Percentiles rank a stretch among this genome's conserved stretches.
Evolutionary conservation across 306 rosid genomes (phyloP).

Genomic region (Mimosa pudica): DNA sequence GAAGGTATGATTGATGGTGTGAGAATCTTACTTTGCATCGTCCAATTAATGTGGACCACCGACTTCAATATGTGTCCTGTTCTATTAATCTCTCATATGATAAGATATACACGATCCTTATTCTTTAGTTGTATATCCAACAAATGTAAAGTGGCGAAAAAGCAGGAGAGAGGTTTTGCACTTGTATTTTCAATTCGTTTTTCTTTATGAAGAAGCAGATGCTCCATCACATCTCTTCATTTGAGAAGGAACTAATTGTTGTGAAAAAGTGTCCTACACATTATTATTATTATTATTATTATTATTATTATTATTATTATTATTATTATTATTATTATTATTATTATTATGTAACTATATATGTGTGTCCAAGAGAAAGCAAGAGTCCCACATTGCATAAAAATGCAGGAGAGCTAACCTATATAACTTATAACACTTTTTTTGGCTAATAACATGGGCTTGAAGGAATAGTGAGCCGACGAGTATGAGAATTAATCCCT

Average conservation of each 20-base stretch:
- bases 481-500: too few species aligned
- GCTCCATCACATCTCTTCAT: constrained; percentile 44
- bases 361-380: too few species aligned
- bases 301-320: too few species aligned
- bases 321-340: too few species aligned
- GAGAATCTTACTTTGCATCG: constrained; percentile 33
- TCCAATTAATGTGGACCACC: constrained; percentile 26
- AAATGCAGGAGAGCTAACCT: too few species aligned
- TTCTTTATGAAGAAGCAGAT: constrained; percentile 40
- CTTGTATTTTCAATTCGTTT: constrained; percentile 27
- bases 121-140: constrained; percentile 26
- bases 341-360: too few species aligned
- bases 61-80: background rate
- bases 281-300: too few species aligned
- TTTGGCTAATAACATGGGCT: too few species aligned
- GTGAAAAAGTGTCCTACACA: too few species aligned
- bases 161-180: constrained; percentile 24
- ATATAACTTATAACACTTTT: too few species aligned
- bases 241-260: constrained; percentile 38
- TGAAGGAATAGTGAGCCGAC: too few species aligned
- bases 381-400: too few species aligned
- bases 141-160: constrained; percentile 8
- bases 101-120: constrained; percentile 33
- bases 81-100: constrained; percentile 5
- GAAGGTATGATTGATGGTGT: background rate